phyloP scores from a whole-genome alignment of 2,329 filamentous ascomycete genomes.

The Alternaria novae-zelandiae region DNA sequence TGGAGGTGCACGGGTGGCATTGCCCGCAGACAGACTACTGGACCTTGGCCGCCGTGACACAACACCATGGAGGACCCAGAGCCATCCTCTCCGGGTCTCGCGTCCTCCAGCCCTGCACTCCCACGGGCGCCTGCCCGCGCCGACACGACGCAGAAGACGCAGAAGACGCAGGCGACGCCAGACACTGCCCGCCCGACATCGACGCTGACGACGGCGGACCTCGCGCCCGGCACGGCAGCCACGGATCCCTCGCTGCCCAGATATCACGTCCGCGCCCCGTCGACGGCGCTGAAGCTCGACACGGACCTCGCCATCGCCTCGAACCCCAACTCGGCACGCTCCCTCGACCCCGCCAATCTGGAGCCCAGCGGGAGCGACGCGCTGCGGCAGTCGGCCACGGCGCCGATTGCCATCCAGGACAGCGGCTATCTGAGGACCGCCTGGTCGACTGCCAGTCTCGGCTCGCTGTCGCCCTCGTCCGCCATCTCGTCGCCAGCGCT shows the following conservation, averaged over 20 bases:
- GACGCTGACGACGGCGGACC: slow-evolving; percentile 32
- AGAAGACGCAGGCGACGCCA: slow-evolving; percentile 4
- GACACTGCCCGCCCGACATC: slow-evolving; percentile 18
- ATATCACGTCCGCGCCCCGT: slow-evolving; percentile 35
- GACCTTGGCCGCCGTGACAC: slow-evolving; percentile 29
- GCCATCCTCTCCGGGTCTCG: slow-evolving; percentile 28
- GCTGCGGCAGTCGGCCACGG: slow-evolving; percentile 43
- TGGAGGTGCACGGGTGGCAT: slow-evolving; percentile 8
- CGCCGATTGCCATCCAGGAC: slow-evolving; percentile 47
- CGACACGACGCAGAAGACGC: not conserved
- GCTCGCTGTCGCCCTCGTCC: slow-evolving; percentile 54
- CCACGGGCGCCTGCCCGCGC: slow-evolving; percentile 22
- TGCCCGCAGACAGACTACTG: slow-evolving; percentile 22
- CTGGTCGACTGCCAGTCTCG: slow-evolving; percentile 53
- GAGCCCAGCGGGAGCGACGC: slow-evolving; percentile 39
- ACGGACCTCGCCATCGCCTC: slow-evolving; percentile 43
- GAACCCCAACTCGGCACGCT: slow-evolving; percentile 20
- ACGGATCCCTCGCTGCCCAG: slow-evolving; percentile 22
- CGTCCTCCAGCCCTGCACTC: slow-evolving; percentile 23
- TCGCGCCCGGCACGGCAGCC: slow-evolving; percentile 15
- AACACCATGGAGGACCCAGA: slow-evolving; percentile 43
- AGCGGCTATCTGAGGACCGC: slow-evolving; percentile 47
- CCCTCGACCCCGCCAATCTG: slow-evolving; percentile 37
- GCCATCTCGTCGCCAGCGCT: slow-evolving; percentile 57
- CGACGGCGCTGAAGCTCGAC: slow-evolving; percentile 33